A percentile compares a stretch with the other conserved stretches of the same genome.
Evolutionary conservation across 768 basidiomycete species (phyloP).

Genomic region (Tricholoma hemisulphureum): DNA sequence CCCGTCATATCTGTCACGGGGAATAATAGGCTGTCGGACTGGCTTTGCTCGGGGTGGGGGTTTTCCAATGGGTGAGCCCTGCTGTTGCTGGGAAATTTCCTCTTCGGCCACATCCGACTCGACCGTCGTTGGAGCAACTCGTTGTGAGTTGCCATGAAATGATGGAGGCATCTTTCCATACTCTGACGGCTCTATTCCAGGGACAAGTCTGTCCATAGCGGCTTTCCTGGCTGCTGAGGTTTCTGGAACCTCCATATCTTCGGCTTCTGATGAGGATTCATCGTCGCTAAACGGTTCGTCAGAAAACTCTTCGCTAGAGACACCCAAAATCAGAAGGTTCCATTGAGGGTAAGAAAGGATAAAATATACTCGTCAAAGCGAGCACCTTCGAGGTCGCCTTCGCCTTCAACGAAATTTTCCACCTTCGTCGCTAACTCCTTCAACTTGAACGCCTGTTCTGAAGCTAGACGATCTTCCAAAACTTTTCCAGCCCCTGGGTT

Average conservation of each 20-base stretch:
- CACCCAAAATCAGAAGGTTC: not conserved
- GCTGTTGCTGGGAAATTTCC: constrained; percentile 6
- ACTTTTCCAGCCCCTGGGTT: constrained; percentile 20
- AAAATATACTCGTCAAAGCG: constrained; percentile 75
- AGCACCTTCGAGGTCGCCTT: constrained; percentile 89
- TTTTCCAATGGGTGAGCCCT: constrained; percentile 7
- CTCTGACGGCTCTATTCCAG: constrained; percentile 73
- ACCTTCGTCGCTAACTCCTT: constrained; percentile 82
- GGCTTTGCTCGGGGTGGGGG: constrained; percentile 35
- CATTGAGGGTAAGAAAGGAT: not conserved
- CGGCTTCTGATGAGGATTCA: constrained; percentile 45
- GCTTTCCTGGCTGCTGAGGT: constrained; percentile 47
- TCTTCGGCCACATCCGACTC: constrained; percentile 42
- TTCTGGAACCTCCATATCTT: constrained; percentile 37
- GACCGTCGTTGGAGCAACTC: constrained; percentile 47
- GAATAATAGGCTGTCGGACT: constrained; percentile 75
- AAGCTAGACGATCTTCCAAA: constrained; percentile 51
- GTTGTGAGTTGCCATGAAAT: constrained; percentile 69
- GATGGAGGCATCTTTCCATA: constrained; percentile 86
- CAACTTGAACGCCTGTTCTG: constrained; percentile 67
- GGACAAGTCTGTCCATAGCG: constrained; percentile 80
- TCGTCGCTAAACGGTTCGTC: constrained; percentile 64
- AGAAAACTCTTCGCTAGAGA: constrained; percentile 60
- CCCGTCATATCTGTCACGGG: constrained; percentile 86
- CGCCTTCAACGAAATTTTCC: constrained; percentile 83